Percentiles rank a stretch among this genome's conserved stretches.
Evolutionary conservation across 805 yeast species (phyloP).

Genomic region (Wickerhamiella azymoides): DNA sequence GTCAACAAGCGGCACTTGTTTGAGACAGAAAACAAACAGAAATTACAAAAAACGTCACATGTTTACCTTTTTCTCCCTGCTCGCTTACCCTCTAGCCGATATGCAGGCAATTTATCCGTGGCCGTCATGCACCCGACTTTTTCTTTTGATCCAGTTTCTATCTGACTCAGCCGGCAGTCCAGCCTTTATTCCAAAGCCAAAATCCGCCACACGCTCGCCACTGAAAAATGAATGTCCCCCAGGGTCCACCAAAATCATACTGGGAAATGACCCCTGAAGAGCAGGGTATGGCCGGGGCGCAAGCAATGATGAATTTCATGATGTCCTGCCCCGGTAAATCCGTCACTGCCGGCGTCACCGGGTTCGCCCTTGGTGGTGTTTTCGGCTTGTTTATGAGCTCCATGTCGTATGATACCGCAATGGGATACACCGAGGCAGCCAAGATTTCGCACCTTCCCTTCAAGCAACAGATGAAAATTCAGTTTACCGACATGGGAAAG

Average conservation of each 20-base stretch:
- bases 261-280: conserved; percentile 78
- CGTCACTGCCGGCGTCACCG: conserved; percentile 81
- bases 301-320: conserved; percentile 70
- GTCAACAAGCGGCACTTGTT: too few relatives aligned
- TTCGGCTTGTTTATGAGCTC: conserved; percentile 80
- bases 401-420: conserved; percentile 76
- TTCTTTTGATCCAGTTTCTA: too few relatives aligned
- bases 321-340: conserved; percentile 92
- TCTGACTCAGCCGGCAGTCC: too few relatives aligned
- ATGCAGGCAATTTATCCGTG: too few relatives aligned
- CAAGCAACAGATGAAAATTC: conserved; percentile 82
- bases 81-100: too few relatives aligned
- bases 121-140: too few relatives aligned
- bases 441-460: conserved; percentile 75
- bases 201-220: background rate
- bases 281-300: conserved; percentile 84
- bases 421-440: conserved; percentile 34
- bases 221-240: conserved; percentile 5
- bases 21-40: too few relatives aligned
- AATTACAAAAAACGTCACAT: too few relatives aligned
- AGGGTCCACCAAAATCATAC: conserved; percentile 25
- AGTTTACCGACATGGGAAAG: conserved; percentile 82
- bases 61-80: too few relatives aligned
- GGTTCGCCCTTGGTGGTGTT: conserved; percentile 88
- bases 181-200: too few relatives aligned